Conservation (phyloP, 2,329 filamentous ascomycete genomes). For the Cryphonectria naterciae region DNA sequence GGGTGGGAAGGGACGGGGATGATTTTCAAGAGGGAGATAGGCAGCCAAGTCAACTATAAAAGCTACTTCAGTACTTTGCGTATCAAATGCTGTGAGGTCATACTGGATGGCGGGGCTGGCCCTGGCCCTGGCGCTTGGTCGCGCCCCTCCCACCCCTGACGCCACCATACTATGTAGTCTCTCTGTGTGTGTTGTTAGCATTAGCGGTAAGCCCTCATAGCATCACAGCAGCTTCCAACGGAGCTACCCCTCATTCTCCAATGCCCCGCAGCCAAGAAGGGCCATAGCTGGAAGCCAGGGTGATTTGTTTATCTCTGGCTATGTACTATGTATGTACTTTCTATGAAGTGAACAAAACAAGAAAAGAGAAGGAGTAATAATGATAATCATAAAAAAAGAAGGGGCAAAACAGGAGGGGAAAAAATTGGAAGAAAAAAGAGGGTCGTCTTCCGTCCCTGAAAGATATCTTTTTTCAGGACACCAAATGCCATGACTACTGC, state of each 20-base stretch:
- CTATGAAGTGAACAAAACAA: not conserved
- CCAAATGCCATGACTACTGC: not conserved
- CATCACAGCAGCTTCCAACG: not conserved
- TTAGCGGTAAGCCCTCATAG: too few species aligned
- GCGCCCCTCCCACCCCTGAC: not conserved
- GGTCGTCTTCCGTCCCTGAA: not conserved
- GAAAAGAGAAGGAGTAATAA: not conserved
- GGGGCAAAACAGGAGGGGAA: too few species aligned
- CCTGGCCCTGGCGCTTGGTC: not conserved
- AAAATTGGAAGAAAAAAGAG: not conserved
- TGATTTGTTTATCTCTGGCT: not conserved
- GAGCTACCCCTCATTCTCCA: constrained; percentile 16
- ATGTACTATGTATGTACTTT: not conserved
- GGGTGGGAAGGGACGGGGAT: not conserved
- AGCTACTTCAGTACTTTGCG: not conserved
- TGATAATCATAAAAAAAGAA: not conserved
- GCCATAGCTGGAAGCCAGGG: not conserved
- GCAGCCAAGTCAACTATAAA: not conserved
- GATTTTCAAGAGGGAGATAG: not conserved
- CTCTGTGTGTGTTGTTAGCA: not conserved
- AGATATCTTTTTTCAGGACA: not conserved
- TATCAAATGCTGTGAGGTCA: constrained; percentile 12
- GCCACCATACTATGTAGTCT: not conserved
- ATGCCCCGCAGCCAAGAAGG: constrained; percentile 4
- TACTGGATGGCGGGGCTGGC: not conserved